Percentiles rank a stretch among this genome's conserved stretches.
Evolutionary conservation across 345 rosid species (phyloP).

Genomic region (Eutrema heterophyllum): DNA sequence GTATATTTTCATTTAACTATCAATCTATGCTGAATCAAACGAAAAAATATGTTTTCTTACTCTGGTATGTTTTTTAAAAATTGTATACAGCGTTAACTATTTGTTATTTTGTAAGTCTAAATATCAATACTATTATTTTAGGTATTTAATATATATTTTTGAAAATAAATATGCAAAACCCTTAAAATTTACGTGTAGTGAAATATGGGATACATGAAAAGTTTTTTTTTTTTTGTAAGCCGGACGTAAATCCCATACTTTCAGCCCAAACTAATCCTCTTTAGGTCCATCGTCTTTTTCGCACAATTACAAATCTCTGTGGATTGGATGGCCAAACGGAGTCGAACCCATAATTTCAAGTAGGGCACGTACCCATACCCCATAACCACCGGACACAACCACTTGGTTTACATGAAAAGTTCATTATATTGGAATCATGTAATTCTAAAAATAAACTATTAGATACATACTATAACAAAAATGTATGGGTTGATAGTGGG

Average conservation of each 20-base stretch:
- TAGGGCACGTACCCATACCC: no score
- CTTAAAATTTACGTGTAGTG: not conserved
- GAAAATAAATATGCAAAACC: no score
- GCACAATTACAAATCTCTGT: no score
- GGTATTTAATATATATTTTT: no score
- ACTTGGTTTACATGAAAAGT: not conserved
- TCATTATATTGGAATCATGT: not conserved
- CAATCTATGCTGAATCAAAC: not conserved
- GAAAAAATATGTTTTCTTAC: not conserved
- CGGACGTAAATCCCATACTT: no score
- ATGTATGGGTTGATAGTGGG: conserved; percentile 14
- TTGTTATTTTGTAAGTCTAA: not conserved
- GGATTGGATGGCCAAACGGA: no score
- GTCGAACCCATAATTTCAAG: no score
- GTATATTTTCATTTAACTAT: not conserved
- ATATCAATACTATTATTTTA: no score
- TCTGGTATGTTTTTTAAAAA: not conserved
- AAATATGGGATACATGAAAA: not conserved
- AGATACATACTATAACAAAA: not conserved
- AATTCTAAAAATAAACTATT: not conserved
- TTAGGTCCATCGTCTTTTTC: no score
- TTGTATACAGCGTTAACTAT: not conserved
- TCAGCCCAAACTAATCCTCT: no score
- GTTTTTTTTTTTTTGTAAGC: no score
- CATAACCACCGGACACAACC: no score